Percentiles rank a stretch among this genome's conserved stretches.
Conservation (phyloP, 225 moss, liverwort and hornwort genomes). For the Pleurozium schreberi region DNA sequence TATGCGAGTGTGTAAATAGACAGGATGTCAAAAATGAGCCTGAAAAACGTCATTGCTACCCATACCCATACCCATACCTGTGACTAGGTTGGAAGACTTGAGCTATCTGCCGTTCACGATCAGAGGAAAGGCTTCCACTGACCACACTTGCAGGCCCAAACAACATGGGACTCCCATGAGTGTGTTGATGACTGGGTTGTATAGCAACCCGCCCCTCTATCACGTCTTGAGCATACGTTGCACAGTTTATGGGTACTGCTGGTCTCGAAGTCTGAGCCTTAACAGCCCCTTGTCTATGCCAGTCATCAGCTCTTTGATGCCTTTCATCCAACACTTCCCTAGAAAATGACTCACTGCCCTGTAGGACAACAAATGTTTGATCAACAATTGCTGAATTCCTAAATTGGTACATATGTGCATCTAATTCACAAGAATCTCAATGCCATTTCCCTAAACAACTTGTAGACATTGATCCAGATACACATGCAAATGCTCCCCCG, state of each 20-base stretch:
- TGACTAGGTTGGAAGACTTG: constrained; percentile 99
- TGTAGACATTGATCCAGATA: background rate
- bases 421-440: background rate
- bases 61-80: constrained; percentile 41
- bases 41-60: background rate
- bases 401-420: background rate
- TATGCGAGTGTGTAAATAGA: background rate
- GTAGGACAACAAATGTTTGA: background rate
- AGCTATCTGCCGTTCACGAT: constrained; percentile 88
- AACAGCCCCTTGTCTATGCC: constrained; percentile 79
- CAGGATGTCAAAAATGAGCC: background rate
- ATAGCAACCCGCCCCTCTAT: constrained; percentile 81
- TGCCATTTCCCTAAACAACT: background rate
- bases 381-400: background rate
- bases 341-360: constrained; percentile 59
- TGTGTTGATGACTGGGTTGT: constrained; percentile 49
- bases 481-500: background rate
- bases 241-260: constrained; percentile 63
- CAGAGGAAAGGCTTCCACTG: constrained; percentile 74
- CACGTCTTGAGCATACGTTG: constrained; percentile 91
- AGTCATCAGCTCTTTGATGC: constrained; percentile 79
- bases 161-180: constrained; percentile 40
- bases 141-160: constrained; percentile 88
- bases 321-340: constrained; percentile 72
- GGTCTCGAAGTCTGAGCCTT: constrained; percentile 45